Evolutionary conservation across 495 filamentous ascomycete genomes (phyloP).

Genomic region (Sphaerosporella brunnea): DNA sequence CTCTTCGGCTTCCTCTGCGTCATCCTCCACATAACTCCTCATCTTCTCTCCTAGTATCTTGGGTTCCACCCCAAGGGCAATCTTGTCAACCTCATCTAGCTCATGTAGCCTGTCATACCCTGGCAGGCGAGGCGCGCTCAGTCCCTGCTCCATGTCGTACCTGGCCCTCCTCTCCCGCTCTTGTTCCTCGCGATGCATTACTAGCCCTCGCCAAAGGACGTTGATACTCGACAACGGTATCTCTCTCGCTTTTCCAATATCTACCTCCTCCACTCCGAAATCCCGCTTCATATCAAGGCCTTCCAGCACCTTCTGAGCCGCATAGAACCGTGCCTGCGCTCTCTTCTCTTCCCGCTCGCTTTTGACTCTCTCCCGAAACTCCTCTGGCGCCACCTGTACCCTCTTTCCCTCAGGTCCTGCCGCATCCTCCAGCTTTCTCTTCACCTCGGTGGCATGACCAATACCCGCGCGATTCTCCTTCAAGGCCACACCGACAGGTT

Average conservation of each 20-base stretch:
- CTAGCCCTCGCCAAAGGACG: conserved; percentile 60
- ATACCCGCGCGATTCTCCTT: conserved; percentile 79
- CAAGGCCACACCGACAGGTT: conserved; percentile 50
- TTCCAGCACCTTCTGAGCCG: conserved; percentile 71
- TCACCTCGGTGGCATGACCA: conserved; percentile 63
- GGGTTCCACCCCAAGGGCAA: conserved; percentile 33
- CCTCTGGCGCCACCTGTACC: conserved; percentile 42
- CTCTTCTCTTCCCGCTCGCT: conserved; percentile 54
- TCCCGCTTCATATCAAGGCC: conserved; percentile 16
- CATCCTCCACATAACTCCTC: conserved; percentile 28
- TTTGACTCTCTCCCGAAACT: conserved; percentile 57
- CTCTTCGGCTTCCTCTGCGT: conserved; percentile 36
- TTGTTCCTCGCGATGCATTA: conserved; percentile 47
- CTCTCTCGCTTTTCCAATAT: conserved; percentile 32
- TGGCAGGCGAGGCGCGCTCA: conserved; percentile 34
- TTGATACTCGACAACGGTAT: conserved; percentile 44
- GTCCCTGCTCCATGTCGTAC: conserved; percentile 50
- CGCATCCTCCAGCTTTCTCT: conserved; percentile 58
- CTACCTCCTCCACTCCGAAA: conserved; percentile 11
- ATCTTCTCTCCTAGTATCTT: not conserved
- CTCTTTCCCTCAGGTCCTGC: conserved; percentile 43
- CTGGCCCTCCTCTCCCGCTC: conserved; percentile 52
- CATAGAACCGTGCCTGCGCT: conserved; percentile 45
- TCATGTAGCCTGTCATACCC: conserved; percentile 34
- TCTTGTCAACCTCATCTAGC: conserved; percentile 38